Evolutionary conservation across 148 eudicot genomes (phyloP).

Genomic region (Rhododendron williamsianum): DNA sequence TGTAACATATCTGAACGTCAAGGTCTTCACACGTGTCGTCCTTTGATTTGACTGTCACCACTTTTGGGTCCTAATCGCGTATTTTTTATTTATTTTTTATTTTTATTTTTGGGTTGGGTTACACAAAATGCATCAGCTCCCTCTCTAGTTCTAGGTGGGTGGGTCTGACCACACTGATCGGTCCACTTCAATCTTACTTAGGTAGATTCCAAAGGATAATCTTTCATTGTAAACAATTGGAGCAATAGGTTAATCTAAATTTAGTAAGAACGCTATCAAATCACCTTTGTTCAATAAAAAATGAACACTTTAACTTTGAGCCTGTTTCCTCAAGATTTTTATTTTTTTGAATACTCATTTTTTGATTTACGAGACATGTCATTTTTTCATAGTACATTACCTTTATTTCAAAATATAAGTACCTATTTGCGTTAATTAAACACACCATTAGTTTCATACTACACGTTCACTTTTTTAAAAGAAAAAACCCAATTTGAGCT

Average conservation of each 20-base stretch:
- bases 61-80: not conserved
- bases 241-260: not conserved
- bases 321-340: rapidly evolving
- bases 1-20: not conserved
- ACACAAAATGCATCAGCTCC: not conserved
- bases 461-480: not conserved
- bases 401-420: no score
- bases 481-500: not conserved
- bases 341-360: no score
- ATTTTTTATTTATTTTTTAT: no score
- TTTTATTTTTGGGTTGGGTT: not conserved
- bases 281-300: not conserved
- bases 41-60: not conserved
- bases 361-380: no score
- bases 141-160: not conserved
- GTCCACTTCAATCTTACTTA: not conserved
- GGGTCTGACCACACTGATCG: not conserved
- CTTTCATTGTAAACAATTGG: not conserved
- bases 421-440: no score
- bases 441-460: not conserved
- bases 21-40: not conserved
- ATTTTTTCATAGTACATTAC: no score
- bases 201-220: not conserved
- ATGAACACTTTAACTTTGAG: not conserved
- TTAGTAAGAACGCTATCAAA: not conserved